These are phyloP conservation scores for Vitis hybrid DNA, from an alignment of 177 flowering plant species.

Conservation along the genomic window DNA sequence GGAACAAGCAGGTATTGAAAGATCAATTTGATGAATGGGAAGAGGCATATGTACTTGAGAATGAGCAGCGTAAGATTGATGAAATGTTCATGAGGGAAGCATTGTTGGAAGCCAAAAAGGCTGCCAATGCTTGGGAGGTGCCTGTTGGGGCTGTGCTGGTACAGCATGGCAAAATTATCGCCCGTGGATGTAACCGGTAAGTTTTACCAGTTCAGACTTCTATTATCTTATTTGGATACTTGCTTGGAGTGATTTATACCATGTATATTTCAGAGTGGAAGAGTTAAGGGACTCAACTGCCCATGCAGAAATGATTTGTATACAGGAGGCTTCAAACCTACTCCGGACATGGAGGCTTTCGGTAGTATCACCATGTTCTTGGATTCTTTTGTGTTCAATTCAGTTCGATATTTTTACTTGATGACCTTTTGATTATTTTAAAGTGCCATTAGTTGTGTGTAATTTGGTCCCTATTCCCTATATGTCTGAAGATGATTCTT, in stretches of 20 bases:
- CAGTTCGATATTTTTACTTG: not conserved
- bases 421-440: not conserved
- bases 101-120: constrained; percentile 79
- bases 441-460: not conserved
- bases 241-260: constrained; percentile 3
- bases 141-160: constrained; percentile 97
- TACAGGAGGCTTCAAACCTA: constrained; percentile 79
- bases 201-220: constrained; percentile 22
- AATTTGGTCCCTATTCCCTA: not conserved
- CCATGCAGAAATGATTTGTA: constrained; percentile 95
- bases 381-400: not conserved
- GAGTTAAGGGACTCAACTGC: constrained; percentile 91
- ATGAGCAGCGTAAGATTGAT: constrained; percentile 69
- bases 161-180: constrained; percentile 78
- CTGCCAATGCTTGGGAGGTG: constrained; percentile 95
- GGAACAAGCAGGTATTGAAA: constrained; percentile 55
- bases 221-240: not conserved
- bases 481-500: not conserved
- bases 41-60: constrained; percentile 77
- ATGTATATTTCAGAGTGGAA: constrained; percentile 67
- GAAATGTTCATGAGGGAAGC: constrained; percentile 98
- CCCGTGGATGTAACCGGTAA: constrained; percentile 93
- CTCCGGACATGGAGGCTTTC: constrained; percentile 87
- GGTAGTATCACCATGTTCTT: constrained; percentile 36
- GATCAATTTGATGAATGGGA: constrained; percentile 97